phyloP scores from a whole-genome alignment of 805 yeast genomes.

The Candida chauliodis region DNA sequence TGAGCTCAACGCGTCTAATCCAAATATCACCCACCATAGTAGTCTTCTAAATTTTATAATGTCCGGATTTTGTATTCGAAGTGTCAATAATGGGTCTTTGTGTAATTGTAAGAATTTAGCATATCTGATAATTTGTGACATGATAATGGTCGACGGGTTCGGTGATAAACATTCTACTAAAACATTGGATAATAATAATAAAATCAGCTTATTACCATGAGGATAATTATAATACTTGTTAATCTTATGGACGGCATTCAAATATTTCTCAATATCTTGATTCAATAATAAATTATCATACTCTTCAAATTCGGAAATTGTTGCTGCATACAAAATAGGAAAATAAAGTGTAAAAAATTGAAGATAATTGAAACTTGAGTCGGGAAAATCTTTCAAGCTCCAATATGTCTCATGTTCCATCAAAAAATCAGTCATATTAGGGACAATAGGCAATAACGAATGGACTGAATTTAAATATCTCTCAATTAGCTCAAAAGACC shows the following conservation, averaged over 20 bases:
- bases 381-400: conserved; percentile 22
- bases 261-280: conserved; percentile 47
- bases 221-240: conserved; percentile 51
- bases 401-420: conserved; percentile 48
- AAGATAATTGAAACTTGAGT: conserved; percentile 32
- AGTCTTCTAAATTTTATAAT: conserved; percentile 51
- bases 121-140: conserved; percentile 52
- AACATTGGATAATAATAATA: conserved; percentile 45
- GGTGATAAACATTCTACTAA: conserved; percentile 51
- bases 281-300: conserved; percentile 44
- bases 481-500: conserved; percentile 45
- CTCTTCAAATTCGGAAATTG: conserved; percentile 59
- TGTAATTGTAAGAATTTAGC: conserved; percentile 55
- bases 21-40: conserved; percentile 68
- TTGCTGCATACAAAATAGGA: conserved; percentile 55
- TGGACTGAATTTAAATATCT: conserved; percentile 53
- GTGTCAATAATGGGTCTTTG: conserved; percentile 56
- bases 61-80: conserved; percentile 46
- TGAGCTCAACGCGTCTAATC: conserved; percentile 54
- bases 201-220: conserved; percentile 40
- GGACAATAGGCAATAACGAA: conserved; percentile 50
- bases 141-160: conserved; percentile 53
- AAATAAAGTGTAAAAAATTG: conserved; percentile 49
- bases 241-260: conserved; percentile 47
- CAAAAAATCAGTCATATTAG: conserved; percentile 42